Base-by-base conservation (phyloP, 345 rosid genomes). In the Kernera saxatilis region DNA sequence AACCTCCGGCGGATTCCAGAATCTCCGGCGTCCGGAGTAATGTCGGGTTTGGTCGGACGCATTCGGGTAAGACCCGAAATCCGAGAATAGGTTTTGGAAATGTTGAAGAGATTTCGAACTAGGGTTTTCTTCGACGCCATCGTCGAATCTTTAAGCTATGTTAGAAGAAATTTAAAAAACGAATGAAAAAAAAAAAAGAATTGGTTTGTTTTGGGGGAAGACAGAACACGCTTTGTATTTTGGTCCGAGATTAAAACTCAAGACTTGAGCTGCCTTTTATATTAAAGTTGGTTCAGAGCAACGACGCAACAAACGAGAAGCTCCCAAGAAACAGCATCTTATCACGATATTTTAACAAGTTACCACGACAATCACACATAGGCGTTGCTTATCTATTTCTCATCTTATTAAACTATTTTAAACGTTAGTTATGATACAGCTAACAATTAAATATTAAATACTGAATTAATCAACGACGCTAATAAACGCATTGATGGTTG, bases 61-160 rank as follows among this genome's bases (percentile, higher is more conserved):
- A 68, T 53, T 18, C 86, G 85, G 62, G 57, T 48, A 35, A 48
- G 80, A 58, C 74, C 74, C 8, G 80, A 23, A 2, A 81, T 12
- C 7, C 81, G 67, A 23, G 88, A 74, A 8, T 86, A 81, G 22
- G 78, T 51, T 74, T 79, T 91, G 44, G 95, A 77, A 30, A 89
- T 68, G 69, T 75, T 82, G 48, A 89, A 78, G 71, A 89, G 79
- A 35, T 84, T 85, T 69, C 82, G 84, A 22, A 88, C 89, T 22
- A 94, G 56, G n/a, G 83, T 46, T 82, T 80, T 89, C 84, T 79
- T 91, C 46, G 86, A 80, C 73, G 91, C 82, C 97, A 91, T 94
- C 62, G 74, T 41, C 1, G 35, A 29, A 29, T 64, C 43, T 73
- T 36, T 46, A 27, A 37, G 13, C 10, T 33, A 57, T 4, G 52